These are phyloP conservation scores for Reticulascus tulasneorum DNA, from an alignment of 2,329 filamentous ascomycete species.

Conservation along the genomic window DNA sequence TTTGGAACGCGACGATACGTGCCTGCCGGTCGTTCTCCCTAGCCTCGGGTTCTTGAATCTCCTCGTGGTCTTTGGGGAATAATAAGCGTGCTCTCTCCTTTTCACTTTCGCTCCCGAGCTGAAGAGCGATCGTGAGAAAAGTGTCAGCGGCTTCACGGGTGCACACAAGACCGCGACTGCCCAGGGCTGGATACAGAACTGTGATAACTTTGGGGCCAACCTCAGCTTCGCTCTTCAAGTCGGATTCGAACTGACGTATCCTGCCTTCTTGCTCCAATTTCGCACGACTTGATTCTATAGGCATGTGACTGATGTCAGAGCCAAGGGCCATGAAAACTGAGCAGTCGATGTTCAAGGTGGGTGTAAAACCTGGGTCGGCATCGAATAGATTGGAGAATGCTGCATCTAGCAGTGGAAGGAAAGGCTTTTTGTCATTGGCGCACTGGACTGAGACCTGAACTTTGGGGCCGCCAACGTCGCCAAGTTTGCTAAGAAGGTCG, in stretches of 20 bases:
- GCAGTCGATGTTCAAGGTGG: constrained; percentile 36
- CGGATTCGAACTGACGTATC: constrained; percentile 28
- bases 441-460: constrained; percentile 29
- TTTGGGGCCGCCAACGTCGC: constrained; percentile 20
- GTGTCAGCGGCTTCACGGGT: constrained; percentile 34
- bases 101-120: constrained; percentile 33
- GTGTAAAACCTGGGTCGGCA: constrained; percentile 26
- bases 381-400: constrained; percentile 25
- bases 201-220: constrained; percentile 15
- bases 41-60: constrained; percentile 4
- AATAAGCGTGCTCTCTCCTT: constrained; percentile 29
- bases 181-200: constrained; percentile 29
- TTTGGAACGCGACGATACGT: constrained; percentile 23
- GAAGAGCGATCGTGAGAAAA: constrained; percentile 29
- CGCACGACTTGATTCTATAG: constrained; percentile 25
- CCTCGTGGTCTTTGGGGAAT: constrained; percentile 15
- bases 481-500: constrained; percentile 21
- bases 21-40: constrained; percentile 4
- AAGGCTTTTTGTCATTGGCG: constrained; percentile 8
- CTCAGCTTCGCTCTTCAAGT: constrained; percentile 25
- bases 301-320: constrained; percentile 34
- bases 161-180: constrained; percentile 28
- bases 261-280: constrained; percentile 26
- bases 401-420: constrained; percentile 20
- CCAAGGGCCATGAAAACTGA: constrained; percentile 36